phyloP scores from a whole-genome alignment of 495 filamentous ascomycete species.

The Penicillium desertorum region DNA sequence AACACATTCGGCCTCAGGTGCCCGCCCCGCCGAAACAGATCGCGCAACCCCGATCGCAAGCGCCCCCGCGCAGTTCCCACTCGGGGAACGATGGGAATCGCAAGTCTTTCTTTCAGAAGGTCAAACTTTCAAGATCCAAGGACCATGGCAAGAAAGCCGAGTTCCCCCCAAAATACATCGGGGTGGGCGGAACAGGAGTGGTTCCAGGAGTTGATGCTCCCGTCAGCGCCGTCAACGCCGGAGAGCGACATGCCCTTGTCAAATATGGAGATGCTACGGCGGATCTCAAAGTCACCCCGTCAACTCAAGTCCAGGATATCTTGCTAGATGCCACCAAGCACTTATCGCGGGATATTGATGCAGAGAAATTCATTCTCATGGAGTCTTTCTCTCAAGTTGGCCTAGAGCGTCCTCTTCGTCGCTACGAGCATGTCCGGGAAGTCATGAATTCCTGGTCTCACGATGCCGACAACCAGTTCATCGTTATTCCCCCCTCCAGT shows the following conservation, averaged over 20 bases:
- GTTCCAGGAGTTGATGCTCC: slow-evolving; percentile 76
- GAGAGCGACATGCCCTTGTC: slow-evolving; percentile 69
- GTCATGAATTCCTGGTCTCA: slow-evolving; percentile 89
- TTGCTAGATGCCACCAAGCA: slow-evolving; percentile 56
- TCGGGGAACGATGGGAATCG: slow-evolving; percentile 11
- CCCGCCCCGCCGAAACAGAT: background rate
- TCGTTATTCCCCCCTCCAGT: slow-evolving; percentile 55
- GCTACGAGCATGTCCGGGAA: slow-evolving; percentile 84
- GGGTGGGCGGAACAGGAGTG: slow-evolving; percentile 44
- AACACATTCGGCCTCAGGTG: slow-evolving; percentile 15
- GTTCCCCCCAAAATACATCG: slow-evolving; percentile 26
- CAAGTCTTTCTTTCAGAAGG: slow-evolving; percentile 30
- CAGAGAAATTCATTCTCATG: slow-evolving; percentile 61
- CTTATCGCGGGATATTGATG: slow-evolving; percentile 58
- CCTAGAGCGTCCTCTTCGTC: slow-evolving; percentile 80
- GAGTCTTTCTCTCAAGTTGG: slow-evolving; percentile 75
- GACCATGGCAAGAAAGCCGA: slow-evolving; percentile 14
- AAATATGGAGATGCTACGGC: slow-evolving; percentile 62
- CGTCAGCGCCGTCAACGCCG: slow-evolving; percentile 78
- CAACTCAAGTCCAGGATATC: slow-evolving; percentile 73
- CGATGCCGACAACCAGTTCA: slow-evolving; percentile 68
- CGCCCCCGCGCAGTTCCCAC: slow-evolving; percentile 1
- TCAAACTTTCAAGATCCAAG: slow-evolving; percentile 26
- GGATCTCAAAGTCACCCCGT: slow-evolving; percentile 64
- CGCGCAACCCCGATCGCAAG: background rate